These are phyloP conservation scores for Hyaloscypha variabilis DNA, from an alignment of 495 filamentous ascomycete species.

Conservation along the genomic window DNA sequence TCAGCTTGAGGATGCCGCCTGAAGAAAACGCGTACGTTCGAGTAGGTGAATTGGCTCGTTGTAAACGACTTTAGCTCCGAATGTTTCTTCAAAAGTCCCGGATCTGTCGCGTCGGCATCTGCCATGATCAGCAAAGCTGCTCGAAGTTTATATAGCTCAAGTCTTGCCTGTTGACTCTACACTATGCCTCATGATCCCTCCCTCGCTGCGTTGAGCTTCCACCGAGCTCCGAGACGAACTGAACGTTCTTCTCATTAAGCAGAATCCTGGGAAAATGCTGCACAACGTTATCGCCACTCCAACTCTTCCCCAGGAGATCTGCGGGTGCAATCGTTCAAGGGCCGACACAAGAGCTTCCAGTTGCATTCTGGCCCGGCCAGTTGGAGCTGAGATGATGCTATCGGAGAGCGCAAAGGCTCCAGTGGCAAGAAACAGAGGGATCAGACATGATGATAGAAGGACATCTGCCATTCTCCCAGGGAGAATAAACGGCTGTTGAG, in stretches of 20 bases:
- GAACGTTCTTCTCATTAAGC: slow-evolving; percentile 17
- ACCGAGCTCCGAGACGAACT: slow-evolving; percentile 15
- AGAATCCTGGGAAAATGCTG: slow-evolving; percentile 25
- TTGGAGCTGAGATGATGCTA: slow-evolving; percentile 15
- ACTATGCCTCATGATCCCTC: slow-evolving; percentile 1
- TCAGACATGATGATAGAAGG: slow-evolving; percentile 19
- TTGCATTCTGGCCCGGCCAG: slow-evolving; percentile 3
- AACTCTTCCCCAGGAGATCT: slow-evolving; percentile 18
- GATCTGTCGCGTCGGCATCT: slow-evolving; percentile 58
- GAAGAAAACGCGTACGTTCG: slow-evolving; percentile 80
- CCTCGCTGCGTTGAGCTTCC: not conserved
- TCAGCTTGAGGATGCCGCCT: slow-evolving; percentile 77
- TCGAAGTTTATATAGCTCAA: not conserved
- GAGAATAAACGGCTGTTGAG: not conserved
- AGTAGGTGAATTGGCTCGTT: slow-evolving; percentile 71
- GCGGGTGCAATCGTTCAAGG: slow-evolving; percentile 20
- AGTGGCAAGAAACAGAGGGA: slow-evolving; percentile 13
- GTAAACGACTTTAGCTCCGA: slow-evolving; percentile 72
- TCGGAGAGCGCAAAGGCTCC: slow-evolving; percentile 2
- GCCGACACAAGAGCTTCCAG: slow-evolving; percentile 16
- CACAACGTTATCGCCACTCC: slow-evolving; percentile 21
- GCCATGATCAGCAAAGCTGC: not conserved
- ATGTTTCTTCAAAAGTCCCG: slow-evolving; percentile 75
- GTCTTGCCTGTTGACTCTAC: slow-evolving; percentile 20
- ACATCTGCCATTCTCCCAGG: slow-evolving; percentile 4